Evolutionary conservation across 1,284 basidiomycete genomes (phyloP), one percentile per base, ranked within the genome.

Genomic region (Fistulina hepatica): DNA sequence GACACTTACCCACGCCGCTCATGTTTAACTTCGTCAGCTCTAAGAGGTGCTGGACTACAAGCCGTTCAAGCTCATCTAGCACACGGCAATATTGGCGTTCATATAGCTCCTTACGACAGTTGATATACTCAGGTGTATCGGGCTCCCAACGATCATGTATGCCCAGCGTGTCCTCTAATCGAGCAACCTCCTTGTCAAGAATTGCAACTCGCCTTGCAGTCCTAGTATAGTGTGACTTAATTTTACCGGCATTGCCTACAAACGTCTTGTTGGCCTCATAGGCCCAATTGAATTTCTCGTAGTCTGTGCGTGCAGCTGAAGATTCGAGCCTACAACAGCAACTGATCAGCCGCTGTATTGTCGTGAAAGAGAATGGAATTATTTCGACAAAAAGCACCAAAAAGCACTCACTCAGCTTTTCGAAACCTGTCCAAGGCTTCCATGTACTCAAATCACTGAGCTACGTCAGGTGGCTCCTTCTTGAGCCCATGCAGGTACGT

Each of bases 11-110:
- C 7, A 46, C 36, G 4, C 44, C 44, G 10, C 38, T 21, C 24
- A 48, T 42, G 33, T 53, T 45, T 2, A 48, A 22, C 37, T 53
- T 51, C 4, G 41, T 33, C 10, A 56, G 34, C 43, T 55, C 52
- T 30, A 55, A 49, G 17, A 55, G 40, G 4, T 45, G 44, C 31
- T 46, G 47, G 0, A 52, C 44, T 2, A 54, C 47, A 1, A 55
- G 41, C 5, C 41, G 31, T 26, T 55, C 45, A 0, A 55, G 43
- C 4, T 41, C 30, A 26, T 47, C 49, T 11, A 53, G 24, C 2
- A 48, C 49, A 2, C 23, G 27, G 2, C 37, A 37, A 33, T 51
- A 55, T 12, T 41, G 26, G 4, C 49, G 46, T 19, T 48, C 23
- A 5, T 37, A 30, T 16, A 44, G 20, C 3, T 39, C 21, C 0